Conservation (phyloP, 495 filamentous ascomycete species). For the Hypoxylon fragiforme region DNA sequence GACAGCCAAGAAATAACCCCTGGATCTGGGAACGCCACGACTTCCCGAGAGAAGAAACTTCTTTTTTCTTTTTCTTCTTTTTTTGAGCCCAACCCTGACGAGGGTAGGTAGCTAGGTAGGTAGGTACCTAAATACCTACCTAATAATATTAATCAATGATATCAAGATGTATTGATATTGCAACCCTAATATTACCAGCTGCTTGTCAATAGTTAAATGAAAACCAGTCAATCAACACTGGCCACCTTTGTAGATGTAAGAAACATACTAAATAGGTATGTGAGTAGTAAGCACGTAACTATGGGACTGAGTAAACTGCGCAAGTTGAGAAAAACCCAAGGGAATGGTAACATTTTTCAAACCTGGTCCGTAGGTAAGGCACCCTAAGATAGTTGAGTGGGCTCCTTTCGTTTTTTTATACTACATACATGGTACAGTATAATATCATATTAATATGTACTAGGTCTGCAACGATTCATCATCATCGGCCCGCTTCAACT, state of each 20-base stretch:
- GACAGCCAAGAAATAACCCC: background rate
- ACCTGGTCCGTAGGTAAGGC: too few relatives aligned
- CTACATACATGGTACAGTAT: too few relatives aligned
- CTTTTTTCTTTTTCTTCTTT: too few relatives aligned
- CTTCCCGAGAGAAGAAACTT: background rate
- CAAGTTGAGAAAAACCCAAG: background rate
- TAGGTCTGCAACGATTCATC: background rate
- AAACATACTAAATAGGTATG: too few relatives aligned
- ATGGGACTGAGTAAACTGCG: too few relatives aligned
- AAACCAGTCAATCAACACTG: too few relatives aligned
- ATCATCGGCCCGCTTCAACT: constrained; percentile 1
- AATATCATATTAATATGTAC: too few relatives aligned
- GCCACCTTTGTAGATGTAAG: too few relatives aligned
- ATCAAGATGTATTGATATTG: background rate
- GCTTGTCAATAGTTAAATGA: too few relatives aligned
- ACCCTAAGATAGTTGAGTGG: background rate
- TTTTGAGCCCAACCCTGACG: too few relatives aligned
- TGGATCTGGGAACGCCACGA: background rate
- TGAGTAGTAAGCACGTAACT: too few relatives aligned
- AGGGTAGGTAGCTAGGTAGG: background rate
- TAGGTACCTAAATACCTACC: background rate
- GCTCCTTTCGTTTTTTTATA: background rate
- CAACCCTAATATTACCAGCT: too few relatives aligned
- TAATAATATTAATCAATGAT: background rate
- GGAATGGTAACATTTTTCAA: background rate